Conservation (phyloP, 345 rosid species). For the Dimocarpus longan region DNA sequence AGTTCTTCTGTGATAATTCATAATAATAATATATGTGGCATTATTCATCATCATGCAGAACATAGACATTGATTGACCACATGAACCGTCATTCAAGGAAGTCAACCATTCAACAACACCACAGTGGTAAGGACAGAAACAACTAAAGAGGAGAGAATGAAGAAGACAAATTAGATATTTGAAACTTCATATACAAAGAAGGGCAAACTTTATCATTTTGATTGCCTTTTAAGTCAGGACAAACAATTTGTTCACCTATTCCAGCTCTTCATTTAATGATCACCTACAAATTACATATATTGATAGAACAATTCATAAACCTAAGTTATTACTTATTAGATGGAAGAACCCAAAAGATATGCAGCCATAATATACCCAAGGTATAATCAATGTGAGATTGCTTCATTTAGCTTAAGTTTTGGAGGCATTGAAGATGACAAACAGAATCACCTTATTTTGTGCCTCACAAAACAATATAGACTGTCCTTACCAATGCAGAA, state of each 20-base stretch:
- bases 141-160: not conserved
- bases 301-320: not conserved
- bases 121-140: not conserved
- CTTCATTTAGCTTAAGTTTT: not conserved
- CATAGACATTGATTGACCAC: not conserved
- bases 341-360: not conserved
- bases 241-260: not conserved
- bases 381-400: not conserved
- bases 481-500: not conserved
- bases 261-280: not conserved
- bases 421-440: not conserved
- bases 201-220: not conserved
- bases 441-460: not conserved
- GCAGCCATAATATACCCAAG: not conserved
- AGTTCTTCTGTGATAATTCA: not conserved
- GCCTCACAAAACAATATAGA: not conserved
- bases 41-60: not conserved
- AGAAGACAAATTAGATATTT: no score
- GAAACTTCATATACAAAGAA: not conserved
- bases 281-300: not conserved
- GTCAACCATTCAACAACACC: not conserved
- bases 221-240: not conserved
- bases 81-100: not conserved
- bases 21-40: not conserved
- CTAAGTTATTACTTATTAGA: no score